These are phyloP conservation scores for Aspergillus fructus DNA, from an alignment of 2,329 filamentous ascomycete genomes.

Conservation along the genomic window DNA sequence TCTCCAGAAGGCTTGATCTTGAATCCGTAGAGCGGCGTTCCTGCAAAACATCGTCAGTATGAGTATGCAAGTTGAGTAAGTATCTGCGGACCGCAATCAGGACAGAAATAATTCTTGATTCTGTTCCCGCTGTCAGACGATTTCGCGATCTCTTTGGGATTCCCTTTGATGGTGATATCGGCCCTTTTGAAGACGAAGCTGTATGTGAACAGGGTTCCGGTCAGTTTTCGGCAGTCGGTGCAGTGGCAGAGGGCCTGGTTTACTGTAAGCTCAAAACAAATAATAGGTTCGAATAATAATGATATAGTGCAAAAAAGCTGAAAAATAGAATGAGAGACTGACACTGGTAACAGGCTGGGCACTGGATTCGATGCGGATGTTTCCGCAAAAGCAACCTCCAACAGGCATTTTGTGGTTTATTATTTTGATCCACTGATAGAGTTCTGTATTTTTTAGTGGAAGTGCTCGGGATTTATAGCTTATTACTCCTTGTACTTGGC, in stretches of 20 bases:
- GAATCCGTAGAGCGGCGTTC: constrained; percentile 29
- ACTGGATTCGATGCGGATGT: constrained; percentile 34
- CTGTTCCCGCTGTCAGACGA: constrained; percentile 36
- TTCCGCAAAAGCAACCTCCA: constrained; percentile 39
- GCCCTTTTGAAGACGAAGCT: constrained; percentile 30
- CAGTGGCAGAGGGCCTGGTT: constrained; percentile 39
- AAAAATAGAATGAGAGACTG: constrained; percentile 13
- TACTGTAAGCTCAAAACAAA: neutral
- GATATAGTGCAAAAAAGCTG: no score
- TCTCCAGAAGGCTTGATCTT: constrained; percentile 23
- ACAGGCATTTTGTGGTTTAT: neutral
- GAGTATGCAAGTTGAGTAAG: neutral
- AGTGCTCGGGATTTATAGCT: no score
- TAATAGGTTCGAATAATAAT: no score
- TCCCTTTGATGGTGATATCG: constrained; percentile 32
- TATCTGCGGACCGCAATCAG: constrained; percentile 32
- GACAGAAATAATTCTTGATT: constrained; percentile 38
- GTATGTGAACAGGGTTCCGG: constrained; percentile 30
- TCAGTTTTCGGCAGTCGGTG: constrained; percentile 41
- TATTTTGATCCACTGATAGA: no score
- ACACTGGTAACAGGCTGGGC: constrained; percentile 31
- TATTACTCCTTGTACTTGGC: no score
- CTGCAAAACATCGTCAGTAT: constrained; percentile 13
- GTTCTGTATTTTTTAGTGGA: no score
- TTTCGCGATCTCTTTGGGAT: constrained; percentile 35